phyloP scores from a whole-genome alignment of 164 flowering plant species.

The Vitis vinifera region ASM3070453v1 NC_081811.1:24439501-24440000 shows the following conservation, averaged over 20 bases:
- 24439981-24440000: constrained; percentile 16
- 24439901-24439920: constrained; percentile 88
- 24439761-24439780: background rate
- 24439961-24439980: constrained; percentile 23
- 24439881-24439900: constrained; percentile 82
- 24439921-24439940: constrained; percentile 62
- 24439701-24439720: background rate
- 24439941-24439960: constrained; percentile 43
- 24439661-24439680: too few relatives aligned
- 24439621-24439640: too few relatives aligned
- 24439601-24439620: too few relatives aligned
- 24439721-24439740: background rate
- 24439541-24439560: too few relatives aligned
- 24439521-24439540: too few relatives aligned
- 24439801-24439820: constrained; percentile 38
- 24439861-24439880: constrained; percentile 62
- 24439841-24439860: constrained; percentile 61
- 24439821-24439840: constrained; percentile 38
- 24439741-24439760: background rate
- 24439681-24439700: background rate
- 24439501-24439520: too few relatives aligned
- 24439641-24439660: too few relatives aligned
- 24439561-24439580: too few relatives aligned
- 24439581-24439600: too few relatives aligned
- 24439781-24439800: constrained; percentile 78